Percentiles rank a stretch among this genome's conserved stretches.
Conservation (phyloP, 2,329 filamentous ascomycete species). For the Incumbomyces delicatus region DNA sequence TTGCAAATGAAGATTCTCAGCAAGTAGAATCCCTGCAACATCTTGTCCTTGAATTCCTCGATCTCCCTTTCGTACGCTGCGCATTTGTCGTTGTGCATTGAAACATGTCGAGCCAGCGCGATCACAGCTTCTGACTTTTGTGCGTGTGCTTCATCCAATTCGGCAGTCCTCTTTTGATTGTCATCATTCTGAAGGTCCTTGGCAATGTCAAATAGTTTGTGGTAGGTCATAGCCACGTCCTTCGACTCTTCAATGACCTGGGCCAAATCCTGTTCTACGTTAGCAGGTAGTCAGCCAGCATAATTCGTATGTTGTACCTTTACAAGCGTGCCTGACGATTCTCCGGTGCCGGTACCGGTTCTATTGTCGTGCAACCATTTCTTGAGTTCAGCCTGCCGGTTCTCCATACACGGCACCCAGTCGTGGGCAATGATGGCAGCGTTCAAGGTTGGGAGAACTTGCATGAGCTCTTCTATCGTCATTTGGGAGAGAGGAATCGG, state of each 20-base stretch:
- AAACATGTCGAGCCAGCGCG: conserved; percentile 4
- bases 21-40: neutral
- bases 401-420: conserved; percentile 5
- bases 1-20: neutral
- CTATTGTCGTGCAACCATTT: neutral
- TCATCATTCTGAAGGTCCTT: conserved; percentile 2
- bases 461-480: conserved; percentile 5
- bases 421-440: conserved; percentile 6
- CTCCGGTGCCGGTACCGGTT: neutral
- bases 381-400: conserved; percentile 2
- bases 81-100: conserved; percentile 6
- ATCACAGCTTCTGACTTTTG: conserved; percentile 3
- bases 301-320: neutral
- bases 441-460: conserved; percentile 2
- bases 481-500: conserved; percentile 4
- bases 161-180: neutral
- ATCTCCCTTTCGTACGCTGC: conserved; percentile 1
- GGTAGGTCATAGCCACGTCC: neutral
- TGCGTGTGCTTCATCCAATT: conserved; percentile 1
- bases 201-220: neutral
- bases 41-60: conserved; percentile 2
- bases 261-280: neutral
- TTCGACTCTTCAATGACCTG: neutral
- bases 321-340: neutral
- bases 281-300: neutral